Evolutionary conservation across 2,329 filamentous ascomycete species (phyloP), one percentile per base, ranked within the genome.

Genomic region (Paecilomyces formosus): DNA sequence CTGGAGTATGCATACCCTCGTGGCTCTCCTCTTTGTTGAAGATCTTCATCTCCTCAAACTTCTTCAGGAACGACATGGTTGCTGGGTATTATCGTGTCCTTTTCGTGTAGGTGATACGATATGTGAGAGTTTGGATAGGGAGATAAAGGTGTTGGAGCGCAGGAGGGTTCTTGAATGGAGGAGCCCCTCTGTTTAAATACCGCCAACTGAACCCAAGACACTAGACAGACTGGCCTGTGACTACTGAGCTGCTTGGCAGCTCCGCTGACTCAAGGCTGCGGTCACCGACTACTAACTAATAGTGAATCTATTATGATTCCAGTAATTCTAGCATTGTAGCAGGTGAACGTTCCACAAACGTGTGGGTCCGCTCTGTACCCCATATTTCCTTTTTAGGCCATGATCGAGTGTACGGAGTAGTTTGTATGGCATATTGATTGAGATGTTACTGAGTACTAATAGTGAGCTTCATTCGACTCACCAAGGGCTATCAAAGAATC

Each of bases 31-130:
- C 75, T 11, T 54, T 54, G n/a, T 22, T 28, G 60, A 78, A 78
- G 64, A 82, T 73, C 55, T 73, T 76, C 57, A 83, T 72, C 64
- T 77, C 76, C 65, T 82, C 79, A 50, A 79, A 74, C 63, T 77
- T 77, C 62, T 74, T 75, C 66, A 78, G 74, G 66, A 79, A 79
- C 35, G 76, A 79, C 76, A 79, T 79, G 62, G 56, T 28, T 2
- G 21, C n/a, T 9, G 39, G 7, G 2, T 21, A 18, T n/a, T 45
- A 9, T 21, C n/a, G 39, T 18, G 9, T 18, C 39, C 39, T 45
- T 1, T 31, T 12, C 11, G 11, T 31, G 11, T 31, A 8, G 8
- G 11, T 31, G 30, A 9, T 31, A 45, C 18, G 39, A 45, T 45
- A 45, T 45, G 39, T 8, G 8, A 4, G 4, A 8, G 6, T 5